Percentiles rank a stretch among this genome's conserved stretches.
These are phyloP conservation scores for Pisolithus albus DNA, from an alignment of 768 basidiomycete genomes.

Conservation along the genomic window DNA sequence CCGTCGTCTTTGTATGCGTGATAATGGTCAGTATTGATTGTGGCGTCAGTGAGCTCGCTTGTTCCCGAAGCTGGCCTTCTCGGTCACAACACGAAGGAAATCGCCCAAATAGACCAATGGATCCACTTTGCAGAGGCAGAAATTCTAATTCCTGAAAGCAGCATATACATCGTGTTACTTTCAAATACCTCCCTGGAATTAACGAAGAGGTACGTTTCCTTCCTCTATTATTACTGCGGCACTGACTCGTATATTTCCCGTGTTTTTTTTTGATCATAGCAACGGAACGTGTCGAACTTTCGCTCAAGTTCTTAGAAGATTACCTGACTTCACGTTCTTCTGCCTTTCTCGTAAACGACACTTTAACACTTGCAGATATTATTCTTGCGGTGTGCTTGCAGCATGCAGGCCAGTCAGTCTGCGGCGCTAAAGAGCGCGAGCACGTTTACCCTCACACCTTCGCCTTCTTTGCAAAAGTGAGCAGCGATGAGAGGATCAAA, in stretches of 20 bases:
- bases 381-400: neutral
- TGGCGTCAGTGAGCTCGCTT: neutral
- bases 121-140: constrained; percentile 15
- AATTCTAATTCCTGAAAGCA: neutral
- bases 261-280: neutral
- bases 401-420: neutral
- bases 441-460: too few relatives aligned
- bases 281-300: neutral
- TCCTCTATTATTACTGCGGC: too few relatives aligned
- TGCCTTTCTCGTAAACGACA: neutral
- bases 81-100: constrained; percentile 8
- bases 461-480: too few relatives aligned
- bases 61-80: constrained; percentile 9
- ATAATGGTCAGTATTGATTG: neutral
- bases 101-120: constrained; percentile 15
- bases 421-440: neutral
- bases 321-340: neutral
- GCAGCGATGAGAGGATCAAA: too few relatives aligned
- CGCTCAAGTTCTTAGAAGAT: neutral
- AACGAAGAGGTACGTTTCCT: neutral
- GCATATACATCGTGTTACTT: neutral
- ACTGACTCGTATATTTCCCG: neutral
- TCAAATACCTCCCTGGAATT: neutral
- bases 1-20: too few relatives aligned
- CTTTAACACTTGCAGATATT: neutral